Evolutionary conservation across 1,139 yeast genomes (phyloP), one percentile per base, ranked within the genome.

Genomic region (Torulaspora globosa): DNA sequence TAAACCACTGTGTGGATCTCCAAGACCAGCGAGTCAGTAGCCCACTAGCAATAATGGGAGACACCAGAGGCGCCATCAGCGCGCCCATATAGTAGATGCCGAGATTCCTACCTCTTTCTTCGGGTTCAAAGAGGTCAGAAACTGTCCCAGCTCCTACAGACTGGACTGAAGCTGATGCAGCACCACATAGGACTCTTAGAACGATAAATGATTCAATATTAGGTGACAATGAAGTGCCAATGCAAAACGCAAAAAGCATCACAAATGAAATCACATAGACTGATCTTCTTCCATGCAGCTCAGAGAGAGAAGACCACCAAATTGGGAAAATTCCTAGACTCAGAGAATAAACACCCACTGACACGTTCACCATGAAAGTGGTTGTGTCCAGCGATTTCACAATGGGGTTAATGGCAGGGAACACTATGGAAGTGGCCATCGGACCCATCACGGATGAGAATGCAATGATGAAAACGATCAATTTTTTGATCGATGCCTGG

Each of bases 71-170:
- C 0, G 95, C 95, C 61, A 82, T 74, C 36, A 88, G 72, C 0
- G 95, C 89, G 0, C 96, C 96, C 38, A 87, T 69, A 60, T 87
- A 88, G 57, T 79, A 88, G 54, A 80, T 72, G 0, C 96, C 95
- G 81, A 88, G 78, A 10, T 94, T 94, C 5, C 73, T 65, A 1
- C 96, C 96, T 58, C 96, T 73, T 54, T 82, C 78, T 34, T 80
- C 77, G 3, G 84, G 81, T 3, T 75, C 69, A 59, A 73, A 88
- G 32, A 88, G 65, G 60, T 88, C 96, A 14, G 86, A 78, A 36
- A 88, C 80, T 0, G 95, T 85, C 2, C 95, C 96, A 0, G 96
- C 96, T 1, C 96, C 96, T 5, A 87, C 88, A 2, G 94, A 80
- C 64, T 87, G 96, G 0, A 87, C 95, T 36, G 90, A 79, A 0